Evolutionary conservation across 768 basidiomycete species (phyloP), one percentile per base, ranked within the genome.

Genomic region (Kwoniella mangroviensis): DNA sequence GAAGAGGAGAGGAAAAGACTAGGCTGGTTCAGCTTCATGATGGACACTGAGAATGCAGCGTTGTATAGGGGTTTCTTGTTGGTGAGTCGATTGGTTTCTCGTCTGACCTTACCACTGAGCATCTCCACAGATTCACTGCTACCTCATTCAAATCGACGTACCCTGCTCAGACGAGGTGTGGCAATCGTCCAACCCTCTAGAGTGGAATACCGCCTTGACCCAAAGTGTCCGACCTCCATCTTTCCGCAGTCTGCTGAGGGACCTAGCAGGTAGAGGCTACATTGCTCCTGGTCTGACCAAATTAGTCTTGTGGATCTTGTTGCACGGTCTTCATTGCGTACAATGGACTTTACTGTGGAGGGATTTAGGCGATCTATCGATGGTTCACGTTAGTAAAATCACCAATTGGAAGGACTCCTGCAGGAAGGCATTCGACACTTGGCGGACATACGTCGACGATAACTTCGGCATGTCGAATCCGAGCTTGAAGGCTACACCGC

Each of bases 31-130:
- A 65, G 68, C 19, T 73, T 73, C 21, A 55, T 73, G 63, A 56
- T 73, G 68, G 72, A 73, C 45, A 66, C 64, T 9, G 68, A 73
- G 49, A 73, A 73, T 59, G 68, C 72, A 15, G 68, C 72, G 15
- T 55, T 73, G 34, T 73, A 62, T 42, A 21, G 52, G 15, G 40
- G 42, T 54, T 72, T 26, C 21, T 57, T 72, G 21, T 28, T 67
- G 66, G 66, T 68, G n/a, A 41, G 69, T 65, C 21, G 5, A 10
- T 26, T 40, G 15, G 15, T 11, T 43, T 60, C 6, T 43, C 11
- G 6, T 21, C 13, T 57, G 17, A 11, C 43, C 7, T 13, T 10
- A 21, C 24, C 24, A 53, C 9, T 65, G 51, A 17, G 13, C 15
- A 34, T n/a, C 58, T 60, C 12, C 12, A 17, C n/a, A 71, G 70